phyloP scores from a whole-genome alignment of 805 yeast genomes.

The Candida tallmaniae region DNA sequence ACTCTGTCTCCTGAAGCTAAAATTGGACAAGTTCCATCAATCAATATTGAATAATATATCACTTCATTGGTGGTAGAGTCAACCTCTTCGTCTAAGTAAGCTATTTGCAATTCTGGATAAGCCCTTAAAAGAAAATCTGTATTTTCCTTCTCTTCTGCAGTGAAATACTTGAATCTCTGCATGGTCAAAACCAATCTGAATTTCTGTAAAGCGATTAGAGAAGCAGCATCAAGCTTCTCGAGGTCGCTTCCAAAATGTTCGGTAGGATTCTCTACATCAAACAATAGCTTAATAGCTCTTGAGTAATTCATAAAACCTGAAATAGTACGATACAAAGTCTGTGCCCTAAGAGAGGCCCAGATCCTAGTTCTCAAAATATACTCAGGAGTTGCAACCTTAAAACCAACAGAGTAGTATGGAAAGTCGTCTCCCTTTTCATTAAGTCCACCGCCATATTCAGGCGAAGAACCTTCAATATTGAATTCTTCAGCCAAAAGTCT shows the following conservation, averaged over 20 bases:
- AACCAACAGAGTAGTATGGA: constrained; percentile 95
- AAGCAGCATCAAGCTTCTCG: constrained; percentile 39
- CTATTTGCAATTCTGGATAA: constrained; percentile 63
- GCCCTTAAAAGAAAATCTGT: constrained; percentile 74
- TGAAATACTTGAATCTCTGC: constrained; percentile 76
- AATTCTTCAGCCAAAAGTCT: constrained; percentile 93
- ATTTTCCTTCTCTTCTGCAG: constrained; percentile 69
- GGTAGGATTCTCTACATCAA: constrained; percentile 83
- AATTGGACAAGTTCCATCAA: constrained; percentile 75
- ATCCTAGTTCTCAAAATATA: constrained; percentile 93
- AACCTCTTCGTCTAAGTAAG: constrained; percentile 85
- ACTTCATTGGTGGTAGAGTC: constrained; percentile 70
- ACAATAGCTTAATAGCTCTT: constrained; percentile 88
- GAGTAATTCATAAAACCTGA: constrained; percentile 99
- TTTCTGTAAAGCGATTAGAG: constrained; percentile 74
- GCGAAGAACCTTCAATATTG: constrained; percentile 33
- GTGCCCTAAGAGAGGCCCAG: constrained; percentile 98
- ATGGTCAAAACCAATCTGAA: constrained; percentile 78
- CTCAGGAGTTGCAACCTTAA: constrained; percentile 96
- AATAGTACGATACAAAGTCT: constrained; percentile 93
- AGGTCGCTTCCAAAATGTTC: constrained; percentile 25
- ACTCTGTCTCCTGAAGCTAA: constrained; percentile 43
- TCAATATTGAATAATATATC: constrained; percentile 68
- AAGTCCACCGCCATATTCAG: background rate
- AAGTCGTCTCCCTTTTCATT: constrained; percentile 50